Evolutionary conservation across 208 protist species (phyloP).

Genomic region (Leishmania amazonensis): DNA sequence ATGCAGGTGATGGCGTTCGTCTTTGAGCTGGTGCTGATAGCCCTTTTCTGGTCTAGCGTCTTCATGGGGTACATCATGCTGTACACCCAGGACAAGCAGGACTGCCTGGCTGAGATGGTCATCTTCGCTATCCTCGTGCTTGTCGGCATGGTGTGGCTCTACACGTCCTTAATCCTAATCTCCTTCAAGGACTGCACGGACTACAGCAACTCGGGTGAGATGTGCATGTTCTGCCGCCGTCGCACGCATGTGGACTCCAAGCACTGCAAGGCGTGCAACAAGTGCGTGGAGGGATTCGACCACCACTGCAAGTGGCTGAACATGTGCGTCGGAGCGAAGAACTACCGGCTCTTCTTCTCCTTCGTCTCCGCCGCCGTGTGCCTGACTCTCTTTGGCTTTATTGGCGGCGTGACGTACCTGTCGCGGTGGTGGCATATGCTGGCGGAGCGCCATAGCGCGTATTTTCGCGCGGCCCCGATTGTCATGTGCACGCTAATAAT

Average conservation of each 20-base stretch:
- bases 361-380: conserved; percentile 45
- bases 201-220: conserved; percentile 44
- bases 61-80: conserved; percentile 49
- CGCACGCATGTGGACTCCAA: conserved; percentile 61
- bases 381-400: conserved; percentile 36
- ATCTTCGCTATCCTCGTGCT: conserved; percentile 35
- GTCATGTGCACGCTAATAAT: conserved; percentile 46
- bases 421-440: conserved; percentile 63
- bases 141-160: conserved; percentile 24
- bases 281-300: conserved; percentile 88
- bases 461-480: conserved; percentile 71
- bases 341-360: conserved; percentile 81
- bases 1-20: conserved; percentile 63
- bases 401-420: conserved; percentile 50
- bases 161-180: conserved; percentile 33
- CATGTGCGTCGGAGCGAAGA: conserved; percentile 83
- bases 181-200: conserved; percentile 75
- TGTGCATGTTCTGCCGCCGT: conserved; percentile 66
- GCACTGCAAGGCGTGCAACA: conserved; percentile 92
- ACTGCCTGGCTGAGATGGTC: conserved; percentile 48
- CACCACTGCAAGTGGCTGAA: conserved; percentile 95
- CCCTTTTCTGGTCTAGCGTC: conserved; percentile 59
- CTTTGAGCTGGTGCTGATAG: conserved; percentile 39
- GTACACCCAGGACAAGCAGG: conserved; percentile 33
- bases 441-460: conserved; percentile 35